phyloP scores from a whole-genome alignment of 768 basidiomycete genomes.

The Amylocystis lapponica region DNA sequence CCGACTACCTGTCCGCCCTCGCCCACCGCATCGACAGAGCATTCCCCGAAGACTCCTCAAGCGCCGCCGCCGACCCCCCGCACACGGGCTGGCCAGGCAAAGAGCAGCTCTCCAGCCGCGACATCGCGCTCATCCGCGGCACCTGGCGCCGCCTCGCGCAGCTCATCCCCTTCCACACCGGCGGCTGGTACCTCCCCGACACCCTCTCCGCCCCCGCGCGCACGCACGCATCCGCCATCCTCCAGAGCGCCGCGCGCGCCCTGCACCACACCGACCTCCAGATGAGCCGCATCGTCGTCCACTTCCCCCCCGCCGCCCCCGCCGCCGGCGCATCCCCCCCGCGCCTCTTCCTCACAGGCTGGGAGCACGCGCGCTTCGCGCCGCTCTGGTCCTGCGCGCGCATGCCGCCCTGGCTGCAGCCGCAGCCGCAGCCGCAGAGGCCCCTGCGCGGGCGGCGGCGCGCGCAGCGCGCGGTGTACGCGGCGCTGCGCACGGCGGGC shows the following conservation, averaged over 20 bases:
- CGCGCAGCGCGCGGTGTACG: not conserved
- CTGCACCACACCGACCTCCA: too few species aligned
- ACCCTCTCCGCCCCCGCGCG: not conserved
- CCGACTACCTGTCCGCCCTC: not conserved
- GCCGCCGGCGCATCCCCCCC: too few species aligned
- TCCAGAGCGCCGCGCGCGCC: not conserved
- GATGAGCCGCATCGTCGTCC: too few species aligned
- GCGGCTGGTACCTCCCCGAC: not conserved
- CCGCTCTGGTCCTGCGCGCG: not conserved
- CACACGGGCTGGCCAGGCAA: not conserved
- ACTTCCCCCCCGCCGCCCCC: too few species aligned
- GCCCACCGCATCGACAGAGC: not conserved
- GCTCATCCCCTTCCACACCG: not conserved
- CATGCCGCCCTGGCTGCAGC: not conserved
- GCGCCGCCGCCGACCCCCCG: not conserved
- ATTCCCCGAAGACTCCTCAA: not conserved
- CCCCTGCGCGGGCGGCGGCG: not conserved
- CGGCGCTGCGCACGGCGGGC: not conserved
- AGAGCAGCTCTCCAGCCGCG: not conserved
- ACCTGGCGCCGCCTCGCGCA: not conserved
- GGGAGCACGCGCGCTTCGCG: too few species aligned
- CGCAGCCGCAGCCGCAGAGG: not conserved
- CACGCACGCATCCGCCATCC: not conserved
- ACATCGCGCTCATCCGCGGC: not conserved
- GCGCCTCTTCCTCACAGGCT: too few species aligned